Conservation (phyloP, 441 rosid species). For the Gossypium schwendimanii region DNA sequence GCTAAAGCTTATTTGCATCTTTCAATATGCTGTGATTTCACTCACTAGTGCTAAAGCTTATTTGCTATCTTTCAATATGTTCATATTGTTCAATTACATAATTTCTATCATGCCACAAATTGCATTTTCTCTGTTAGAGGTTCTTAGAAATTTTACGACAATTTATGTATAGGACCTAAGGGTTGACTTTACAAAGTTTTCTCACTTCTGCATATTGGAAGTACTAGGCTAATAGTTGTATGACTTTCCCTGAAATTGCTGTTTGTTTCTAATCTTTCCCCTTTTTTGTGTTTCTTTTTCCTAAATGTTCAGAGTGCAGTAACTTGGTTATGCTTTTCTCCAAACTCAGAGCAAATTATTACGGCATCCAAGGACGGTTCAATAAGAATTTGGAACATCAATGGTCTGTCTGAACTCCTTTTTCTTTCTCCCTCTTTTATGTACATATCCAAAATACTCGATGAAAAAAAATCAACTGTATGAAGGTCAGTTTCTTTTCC, state of each 20-base stretch:
- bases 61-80: background rate
- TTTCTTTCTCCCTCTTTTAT: background rate
- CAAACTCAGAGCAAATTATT: slow-evolving; percentile 80
- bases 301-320: slow-evolving; percentile 39
- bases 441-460: background rate
- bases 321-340: slow-evolving; percentile 84
- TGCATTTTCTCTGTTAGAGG: background rate
- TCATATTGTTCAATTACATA: background rate
- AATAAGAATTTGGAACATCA: slow-evolving; percentile 86
- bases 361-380: slow-evolving; percentile 97
- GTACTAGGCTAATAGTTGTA: background rate
- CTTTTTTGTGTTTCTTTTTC: background rate
- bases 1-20: background rate
- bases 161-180: background rate
- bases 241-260: background rate
- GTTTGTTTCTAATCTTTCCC: background rate
- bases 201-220: background rate
- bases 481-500: background rate
- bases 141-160: background rate
- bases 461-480: background rate
- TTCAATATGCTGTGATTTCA: background rate
- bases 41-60: background rate
- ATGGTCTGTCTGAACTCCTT: slow-evolving; percentile 44
- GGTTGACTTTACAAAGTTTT: background rate
- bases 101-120: background rate